Conservation (phyloP, 148 eudicot species). For the Chenopodium quinoa region DNA sequence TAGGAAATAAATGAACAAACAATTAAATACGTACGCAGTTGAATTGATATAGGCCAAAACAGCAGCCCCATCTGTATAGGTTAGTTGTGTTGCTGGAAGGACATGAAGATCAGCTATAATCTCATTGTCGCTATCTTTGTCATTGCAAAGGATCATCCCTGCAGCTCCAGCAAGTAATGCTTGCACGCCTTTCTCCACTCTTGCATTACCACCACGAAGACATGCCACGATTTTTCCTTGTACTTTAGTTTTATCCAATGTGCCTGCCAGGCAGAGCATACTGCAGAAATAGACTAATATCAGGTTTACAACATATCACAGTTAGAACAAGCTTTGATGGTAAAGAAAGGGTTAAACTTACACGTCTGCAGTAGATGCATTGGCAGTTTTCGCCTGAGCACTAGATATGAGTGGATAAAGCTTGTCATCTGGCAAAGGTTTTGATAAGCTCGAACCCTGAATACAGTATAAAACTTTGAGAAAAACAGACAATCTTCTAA, state of each 20-base stretch:
- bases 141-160: conserved; percentile 73
- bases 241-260: conserved; percentile 59
- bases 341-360: conserved; percentile 1
- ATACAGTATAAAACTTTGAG: neutral
- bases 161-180: conserved; percentile 57
- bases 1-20: too few relatives aligned
- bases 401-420: conserved; percentile 43
- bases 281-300: conserved; percentile 21
- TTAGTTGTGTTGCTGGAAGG: conserved; percentile 59
- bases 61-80: conserved; percentile 42
- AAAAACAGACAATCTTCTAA: neutral
- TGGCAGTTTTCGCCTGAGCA: conserved; percentile 41
- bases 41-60: conserved; percentile 50
- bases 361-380: conserved; percentile 48
- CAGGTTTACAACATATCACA: neutral
- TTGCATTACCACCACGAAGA: conserved; percentile 42
- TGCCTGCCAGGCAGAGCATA: conserved; percentile 33
- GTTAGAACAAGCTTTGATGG: too few relatives aligned
- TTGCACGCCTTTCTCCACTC: conserved; percentile 46
- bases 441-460: conserved; percentile 54
- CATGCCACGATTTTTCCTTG: conserved; percentile 71
- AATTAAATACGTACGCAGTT: conserved; percentile 33
- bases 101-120: conserved; percentile 46
- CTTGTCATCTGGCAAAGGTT: conserved; percentile 30
- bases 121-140: conserved; percentile 39